Base-by-base conservation (phyloP, 2,329 filamentous ascomycete genomes). In the Pleomassaria siparia region DNA sequence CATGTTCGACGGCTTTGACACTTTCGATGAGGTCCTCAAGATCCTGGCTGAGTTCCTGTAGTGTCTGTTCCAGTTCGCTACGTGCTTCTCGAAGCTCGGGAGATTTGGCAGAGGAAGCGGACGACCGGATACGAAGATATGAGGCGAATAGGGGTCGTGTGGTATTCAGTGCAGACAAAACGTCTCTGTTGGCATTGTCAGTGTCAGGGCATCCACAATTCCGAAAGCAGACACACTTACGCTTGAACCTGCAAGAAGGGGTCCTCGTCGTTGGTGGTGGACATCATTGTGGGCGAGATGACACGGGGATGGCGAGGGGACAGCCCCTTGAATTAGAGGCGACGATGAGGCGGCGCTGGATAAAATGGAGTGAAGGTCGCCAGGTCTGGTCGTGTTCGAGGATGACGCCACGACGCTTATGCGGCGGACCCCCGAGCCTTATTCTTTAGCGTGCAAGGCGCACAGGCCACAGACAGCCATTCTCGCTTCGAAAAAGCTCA, bases 71-170 rank as follows among this genome's bases (percentile, higher is more conserved):
- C 50, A 99, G 89, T 70, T 99, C 94, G 35, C 72, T 69, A 47
- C 83, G 81, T 4, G 83, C 79, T 74, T 86, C 82, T 36, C 77
- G 71, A 15, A 86, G 80, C 69, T 86, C 83, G 30, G 67, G 67
- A 15, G 89, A 91, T 35, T 79, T 78, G 12, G 85, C 75, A 8
- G 83, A 81, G 32, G 85, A 86, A 49, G 86, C 82, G 21, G 95
- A 86, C 37, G 91, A 94, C 66, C 91, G 89, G 74, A 99, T 99
- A 67, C 94, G 92, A 35, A 96, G 82, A 77, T 96, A 99, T 13
- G 91, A 96, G 55, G 88, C 86, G 79, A 96, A 96, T 47, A 96
- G 85, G 43, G 91, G 86, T 9, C 92, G 87, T 44, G 89, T 88
- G 12, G 83, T 84, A 56, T 87, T 81, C 55, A 99, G 85, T 51